These are phyloP conservation scores for Echria macrotheca DNA, from an alignment of 495 filamentous ascomycete genomes.

Conservation along the genomic window DNA sequence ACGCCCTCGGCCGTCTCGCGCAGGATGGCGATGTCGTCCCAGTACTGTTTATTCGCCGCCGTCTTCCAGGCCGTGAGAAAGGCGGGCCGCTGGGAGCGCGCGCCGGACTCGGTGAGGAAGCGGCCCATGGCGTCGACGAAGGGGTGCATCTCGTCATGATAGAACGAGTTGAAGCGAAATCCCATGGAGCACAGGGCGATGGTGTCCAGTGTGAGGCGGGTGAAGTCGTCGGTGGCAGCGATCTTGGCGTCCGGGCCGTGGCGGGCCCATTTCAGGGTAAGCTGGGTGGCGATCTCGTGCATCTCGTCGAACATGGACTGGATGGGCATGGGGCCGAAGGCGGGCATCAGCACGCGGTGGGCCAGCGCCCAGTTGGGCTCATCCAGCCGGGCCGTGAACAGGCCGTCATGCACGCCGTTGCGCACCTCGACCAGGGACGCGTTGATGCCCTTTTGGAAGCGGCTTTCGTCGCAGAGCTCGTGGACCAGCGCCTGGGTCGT, in stretches of 20 bases:
- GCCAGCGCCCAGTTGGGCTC: constrained; percentile 68
- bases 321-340: constrained; percentile 68
- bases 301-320: constrained; percentile 69
- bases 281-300: constrained; percentile 65
- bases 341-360: constrained; percentile 60
- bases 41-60: constrained; percentile 52
- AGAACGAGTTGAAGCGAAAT: constrained; percentile 71
- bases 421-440: constrained; percentile 44
- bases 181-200: constrained; percentile 70
- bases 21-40: constrained; percentile 51
- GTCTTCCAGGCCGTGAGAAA: constrained; percentile 48
- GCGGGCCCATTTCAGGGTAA: constrained; percentile 72
- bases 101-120: constrained; percentile 51
- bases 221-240: constrained; percentile 64
- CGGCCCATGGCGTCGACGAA: constrained; percentile 62
- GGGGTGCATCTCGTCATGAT: constrained; percentile 59
- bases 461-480: constrained; percentile 63
- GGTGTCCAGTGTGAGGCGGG: constrained; percentile 66
- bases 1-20: constrained; percentile 53
- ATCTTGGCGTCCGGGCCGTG: constrained; percentile 53
- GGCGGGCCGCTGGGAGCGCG: constrained; percentile 44
- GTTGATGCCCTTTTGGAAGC: constrained; percentile 54
- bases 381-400: constrained; percentile 60
- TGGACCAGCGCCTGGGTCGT: constrained; percentile 49
- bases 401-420: constrained; percentile 56